Evolutionary conservation across 768 basidiomycete genomes (phyloP), one percentile per base, ranked within the genome.

Genomic region (Leccinellum rugosiceps): DNA sequence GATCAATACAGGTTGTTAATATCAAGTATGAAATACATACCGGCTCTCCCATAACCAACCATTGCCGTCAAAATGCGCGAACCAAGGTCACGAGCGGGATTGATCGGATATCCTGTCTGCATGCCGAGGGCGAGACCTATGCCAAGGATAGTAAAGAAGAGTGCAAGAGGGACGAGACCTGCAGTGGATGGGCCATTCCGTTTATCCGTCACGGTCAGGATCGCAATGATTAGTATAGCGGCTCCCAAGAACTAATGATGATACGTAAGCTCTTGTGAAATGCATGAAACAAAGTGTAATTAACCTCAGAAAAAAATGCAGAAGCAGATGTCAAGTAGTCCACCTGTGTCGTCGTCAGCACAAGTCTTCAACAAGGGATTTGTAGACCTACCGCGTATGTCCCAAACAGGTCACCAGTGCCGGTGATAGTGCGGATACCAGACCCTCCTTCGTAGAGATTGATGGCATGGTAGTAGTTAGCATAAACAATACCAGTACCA

Each of bases 81-180:
- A 6, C 88, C 87, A 23, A 89, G 72, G 71, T 89, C 87, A 64
- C 88, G 83, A 31, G 87, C 85, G 46, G 87, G 87, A 62, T 88
- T 88, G 50, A 88, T 72, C 4, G 86, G 82, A 58, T 77, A 85
- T 47, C 80, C 84, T 7, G 87, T 88, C 63, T 88, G 75, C 78
- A 83, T 81, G 15, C 87, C 87, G 35, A 88, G 75, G n/a, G 76
- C 72, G 1, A 77, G 63, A 45, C 81, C 83, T 50, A 88, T 79
- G 15, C 81, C 87, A 23, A 87, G 75, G 41, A 87, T 69, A 38
- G 77, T 60, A 43, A 88, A 58, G 69, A 87, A 86, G 7, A 88
- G 63, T 5, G 71, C 78, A 43, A 88, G 62, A 11, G 86, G 84
- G 1, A 79, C 71, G 6, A 88, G 74, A 13, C 83, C 82, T 3